Percentiles rank a stretch among this genome's conserved stretches.
Evolutionary conservation across 306 rosid species (phyloP).

Genomic region (Mimosa bimucronata): DNA sequence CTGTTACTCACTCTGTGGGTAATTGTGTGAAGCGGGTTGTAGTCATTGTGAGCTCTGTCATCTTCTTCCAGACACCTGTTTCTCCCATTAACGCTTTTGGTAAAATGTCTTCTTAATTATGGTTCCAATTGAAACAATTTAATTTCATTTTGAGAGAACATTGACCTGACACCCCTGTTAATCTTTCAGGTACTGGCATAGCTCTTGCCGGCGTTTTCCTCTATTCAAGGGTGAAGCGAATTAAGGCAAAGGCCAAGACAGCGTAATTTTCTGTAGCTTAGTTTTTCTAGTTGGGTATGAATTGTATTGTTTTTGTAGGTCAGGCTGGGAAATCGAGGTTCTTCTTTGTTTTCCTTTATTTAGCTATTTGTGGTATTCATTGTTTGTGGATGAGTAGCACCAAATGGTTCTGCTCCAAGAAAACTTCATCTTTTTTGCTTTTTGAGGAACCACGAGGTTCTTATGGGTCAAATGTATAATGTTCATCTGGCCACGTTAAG

Average conservation of each 20-base stretch:
- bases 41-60: conserved; percentile 91
- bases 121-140: background rate
- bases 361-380: conserved; percentile 20
- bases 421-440: background rate
- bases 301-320: conserved; percentile 49
- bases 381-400: conserved; percentile 35
- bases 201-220: conserved; percentile 95
- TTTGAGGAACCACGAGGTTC: background rate
- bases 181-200: conserved; percentile 75
- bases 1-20: conserved; percentile 93
- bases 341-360: background rate
- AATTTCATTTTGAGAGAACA: conserved; percentile 9
- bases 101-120: conserved; percentile 45
- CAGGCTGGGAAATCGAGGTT: conserved; percentile 36
- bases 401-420: conserved; percentile 35
- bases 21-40: conserved; percentile 95
- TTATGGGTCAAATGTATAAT: background rate
- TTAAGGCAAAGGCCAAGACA: conserved; percentile 73
- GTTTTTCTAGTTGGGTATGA: conserved; percentile 40
- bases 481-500: background rate
- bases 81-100: conserved; percentile 79
- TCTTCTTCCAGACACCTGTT: conserved; percentile 91
- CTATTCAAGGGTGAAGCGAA: conserved; percentile 83
- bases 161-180: conserved; percentile 10
- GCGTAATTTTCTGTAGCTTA: conserved; percentile 46